Evolutionary conservation across 78 protist genomes (phyloP).

Genomic region (Dictyostelium discoideum): DNA sequence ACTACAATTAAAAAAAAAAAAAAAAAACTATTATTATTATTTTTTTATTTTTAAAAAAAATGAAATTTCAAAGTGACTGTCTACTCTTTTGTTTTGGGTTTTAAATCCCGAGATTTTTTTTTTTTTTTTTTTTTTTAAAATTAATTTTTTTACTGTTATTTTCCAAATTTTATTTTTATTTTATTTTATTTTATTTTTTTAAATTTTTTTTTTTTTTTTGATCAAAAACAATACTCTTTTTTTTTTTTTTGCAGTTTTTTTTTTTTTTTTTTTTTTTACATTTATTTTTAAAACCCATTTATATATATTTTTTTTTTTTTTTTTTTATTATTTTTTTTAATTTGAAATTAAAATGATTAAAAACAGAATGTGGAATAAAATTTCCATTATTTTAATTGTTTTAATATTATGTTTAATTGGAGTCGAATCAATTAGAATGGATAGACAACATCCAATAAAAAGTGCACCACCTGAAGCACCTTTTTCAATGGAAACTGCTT

Average conservation of each 20-base stretch:
- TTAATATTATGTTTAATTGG: neutral
- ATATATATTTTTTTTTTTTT: neutral
- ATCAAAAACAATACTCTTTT: neutral
- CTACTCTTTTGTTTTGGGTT: neutral
- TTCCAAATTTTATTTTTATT: no score
- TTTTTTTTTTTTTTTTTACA: neutral
- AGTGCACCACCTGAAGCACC: neutral
- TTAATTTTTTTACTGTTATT: no score
- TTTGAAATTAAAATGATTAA: neutral
- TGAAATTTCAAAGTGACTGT: neutral
- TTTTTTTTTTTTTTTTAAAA: neutral
- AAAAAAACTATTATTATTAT: no score
- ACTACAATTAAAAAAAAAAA: no score
- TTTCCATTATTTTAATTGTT: neutral
- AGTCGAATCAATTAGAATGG: neutral
- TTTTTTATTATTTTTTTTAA: no score
- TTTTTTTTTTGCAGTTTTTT: neutral
- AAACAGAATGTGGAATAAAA: neutral
- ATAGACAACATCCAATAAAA: constrained; percentile 1
- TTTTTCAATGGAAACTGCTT: neutral
- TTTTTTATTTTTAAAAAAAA: no score
- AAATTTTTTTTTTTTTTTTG: neutral
- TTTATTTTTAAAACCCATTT: neutral
- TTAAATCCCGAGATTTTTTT: neutral
- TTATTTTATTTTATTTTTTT: neutral